Conservation (phyloP, 805 yeast genomes). For the Spathaspora sp. region DNA sequence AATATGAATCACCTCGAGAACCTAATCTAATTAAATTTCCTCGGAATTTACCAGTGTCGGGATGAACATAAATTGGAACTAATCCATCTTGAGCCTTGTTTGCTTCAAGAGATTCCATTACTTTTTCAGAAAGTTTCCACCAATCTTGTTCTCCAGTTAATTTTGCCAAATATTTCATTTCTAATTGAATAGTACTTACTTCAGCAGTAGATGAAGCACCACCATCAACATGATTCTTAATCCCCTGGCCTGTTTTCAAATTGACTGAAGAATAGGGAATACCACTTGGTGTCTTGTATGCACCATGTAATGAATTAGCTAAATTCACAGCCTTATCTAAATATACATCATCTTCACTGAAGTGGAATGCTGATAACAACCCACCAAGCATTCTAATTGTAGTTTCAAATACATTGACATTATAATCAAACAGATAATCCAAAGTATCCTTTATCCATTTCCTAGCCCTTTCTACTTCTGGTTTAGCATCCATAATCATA, state of each 20-base stretch:
- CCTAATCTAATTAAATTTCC: slow-evolving; percentile 75
- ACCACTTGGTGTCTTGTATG: slow-evolving; percentile 64
- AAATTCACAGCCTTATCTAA: slow-evolving; percentile 75
- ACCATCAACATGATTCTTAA: slow-evolving; percentile 55
- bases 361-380: slow-evolving; percentile 73
- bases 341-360: slow-evolving; percentile 65
- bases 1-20: slow-evolving; percentile 89
- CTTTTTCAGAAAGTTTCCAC: slow-evolving; percentile 76
- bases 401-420: slow-evolving; percentile 87
- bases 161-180: slow-evolving; percentile 75
- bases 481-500: slow-evolving; percentile 67
- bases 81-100: slow-evolving; percentile 69
- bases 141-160: slow-evolving; percentile 75
- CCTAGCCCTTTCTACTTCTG: slow-evolving; percentile 61
- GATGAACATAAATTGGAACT: slow-evolving; percentile 76
- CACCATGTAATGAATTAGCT: slow-evolving; percentile 69
- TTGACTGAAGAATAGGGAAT: slow-evolving; percentile 80
- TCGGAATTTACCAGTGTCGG: slow-evolving; percentile 67
- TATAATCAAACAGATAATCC: slow-evolving; percentile 66
- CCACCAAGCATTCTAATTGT: slow-evolving; percentile 95
- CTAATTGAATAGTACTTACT: slow-evolving; percentile 82
- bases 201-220: slow-evolving; percentile 92
- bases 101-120: slow-evolving; percentile 65
- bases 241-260: slow-evolving; percentile 58
- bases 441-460: slow-evolving; percentile 73